phyloP scores from a whole-genome alignment of 768 basidiomycete species.

The Rhizopogon vesiculosus region DNA sequence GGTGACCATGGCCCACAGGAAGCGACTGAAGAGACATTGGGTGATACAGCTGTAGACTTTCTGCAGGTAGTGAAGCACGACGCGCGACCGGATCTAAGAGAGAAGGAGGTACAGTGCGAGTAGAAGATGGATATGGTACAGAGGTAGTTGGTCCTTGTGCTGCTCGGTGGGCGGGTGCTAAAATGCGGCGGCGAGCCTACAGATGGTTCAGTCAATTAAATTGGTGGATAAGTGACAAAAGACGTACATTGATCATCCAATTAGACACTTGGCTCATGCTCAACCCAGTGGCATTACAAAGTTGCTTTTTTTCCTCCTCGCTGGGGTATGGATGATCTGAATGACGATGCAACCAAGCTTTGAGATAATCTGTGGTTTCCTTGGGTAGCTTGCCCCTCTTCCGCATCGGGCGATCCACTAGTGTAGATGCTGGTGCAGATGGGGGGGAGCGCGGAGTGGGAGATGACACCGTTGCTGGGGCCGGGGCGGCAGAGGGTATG shows the following conservation, averaged over 20 bases:
- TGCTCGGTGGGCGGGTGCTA: constrained; percentile 76
- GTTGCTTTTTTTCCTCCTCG: constrained; percentile 87
- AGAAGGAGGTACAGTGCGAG: constrained; percentile 20
- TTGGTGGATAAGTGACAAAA: constrained; percentile 20
- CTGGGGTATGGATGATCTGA: constrained; percentile 87
- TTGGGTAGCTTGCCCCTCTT: constrained; percentile 88
- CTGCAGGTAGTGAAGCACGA: constrained; percentile 64
- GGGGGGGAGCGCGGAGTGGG: constrained; percentile 45
- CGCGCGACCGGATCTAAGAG: constrained; percentile 40
- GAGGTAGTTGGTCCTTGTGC: constrained; percentile 76
- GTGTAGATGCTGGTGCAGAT: constrained; percentile 46
- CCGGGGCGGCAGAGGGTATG: constrained; percentile 23
- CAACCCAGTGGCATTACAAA: constrained; percentile 80
- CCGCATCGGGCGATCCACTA: constrained; percentile 73
- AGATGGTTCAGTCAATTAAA: constrained; percentile 10
- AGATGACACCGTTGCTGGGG: constrained; percentile 41
- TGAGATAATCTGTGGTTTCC: constrained; percentile 86
- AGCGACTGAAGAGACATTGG: constrained; percentile 71
- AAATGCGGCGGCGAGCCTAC: constrained; percentile 77
- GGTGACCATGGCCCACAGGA: constrained; percentile 27
- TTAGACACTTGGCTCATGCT: constrained; percentile 90
- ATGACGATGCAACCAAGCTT: constrained; percentile 84
- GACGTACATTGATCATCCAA: constrained; percentile 86
- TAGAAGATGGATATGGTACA: constrained; percentile 58
- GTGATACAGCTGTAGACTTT: constrained; percentile 70